Conservation (phyloP, 495 filamentous ascomycete genomes). For the Xylaria bambusicola region DNA sequence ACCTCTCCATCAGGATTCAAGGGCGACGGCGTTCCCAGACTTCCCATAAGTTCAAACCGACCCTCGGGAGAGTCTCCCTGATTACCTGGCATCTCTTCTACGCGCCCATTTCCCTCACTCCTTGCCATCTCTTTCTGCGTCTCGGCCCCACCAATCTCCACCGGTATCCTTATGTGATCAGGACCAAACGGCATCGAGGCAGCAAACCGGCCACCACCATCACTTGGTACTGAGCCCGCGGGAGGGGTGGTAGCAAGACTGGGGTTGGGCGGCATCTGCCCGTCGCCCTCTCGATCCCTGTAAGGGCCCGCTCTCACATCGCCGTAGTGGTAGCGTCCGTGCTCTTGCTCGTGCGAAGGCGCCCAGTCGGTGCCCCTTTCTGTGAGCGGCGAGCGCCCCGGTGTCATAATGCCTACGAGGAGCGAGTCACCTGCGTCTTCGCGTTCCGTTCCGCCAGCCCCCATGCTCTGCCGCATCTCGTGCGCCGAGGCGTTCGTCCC, state of each 20-base stretch:
- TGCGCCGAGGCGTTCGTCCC: background rate
- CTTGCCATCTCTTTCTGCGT: conserved; percentile 6
- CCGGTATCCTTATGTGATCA: conserved; percentile 11
- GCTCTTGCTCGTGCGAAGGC: conserved; percentile 24
- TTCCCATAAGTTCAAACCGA: conserved; percentile 15
- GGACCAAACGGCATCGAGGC: conserved; percentile 5
- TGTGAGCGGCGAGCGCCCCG: conserved; percentile 1
- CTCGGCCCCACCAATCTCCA: conserved; percentile 11
- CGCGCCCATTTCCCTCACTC: background rate
- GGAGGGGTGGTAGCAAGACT: conserved; percentile 19
- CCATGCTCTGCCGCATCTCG: conserved; percentile 16
- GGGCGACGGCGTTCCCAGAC: conserved; percentile 1
- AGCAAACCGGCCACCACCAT: background rate
- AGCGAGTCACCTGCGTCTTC: background rate
- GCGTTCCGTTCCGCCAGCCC: conserved; percentile 1
- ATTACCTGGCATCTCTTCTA: background rate
- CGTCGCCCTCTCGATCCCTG: conserved; percentile 26
- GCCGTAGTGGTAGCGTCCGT: conserved; percentile 36
- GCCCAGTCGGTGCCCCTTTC: conserved; percentile 23
- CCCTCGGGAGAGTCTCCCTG: background rate
- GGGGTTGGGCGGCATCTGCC: background rate
- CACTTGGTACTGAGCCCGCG: conserved; percentile 11
- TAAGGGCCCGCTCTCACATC: conserved; percentile 37
- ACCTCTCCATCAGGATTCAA: background rate
- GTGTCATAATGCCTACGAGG: conserved; percentile 1